Evolutionary conservation across 2,329 filamentous ascomycete species (phyloP), one percentile per base, ranked within the genome.

Genomic region (Allantophomopsis lycopodina): DNA sequence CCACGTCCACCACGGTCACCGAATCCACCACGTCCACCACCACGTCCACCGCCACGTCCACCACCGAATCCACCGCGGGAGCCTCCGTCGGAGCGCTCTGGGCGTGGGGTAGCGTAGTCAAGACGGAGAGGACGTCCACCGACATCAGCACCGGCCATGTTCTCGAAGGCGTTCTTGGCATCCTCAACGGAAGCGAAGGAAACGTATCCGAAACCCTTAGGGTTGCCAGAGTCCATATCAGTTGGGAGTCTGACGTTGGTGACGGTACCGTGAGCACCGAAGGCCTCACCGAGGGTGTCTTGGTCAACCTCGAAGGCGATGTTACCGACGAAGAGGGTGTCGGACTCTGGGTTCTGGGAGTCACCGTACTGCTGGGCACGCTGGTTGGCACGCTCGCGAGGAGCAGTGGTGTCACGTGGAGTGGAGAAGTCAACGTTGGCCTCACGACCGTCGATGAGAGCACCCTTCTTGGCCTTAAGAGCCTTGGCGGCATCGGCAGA

Each of bases 191-290:
- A 73, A 38, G 62, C 61, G 62, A 79, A 83, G 59, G 78, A 76
- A 44, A 84, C 72, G 60, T 85, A 85, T 42, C 78, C 80, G 60
- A 82, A 84, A 40, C 79, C 79, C 69, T 84, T 84, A 53, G 72
- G 73, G 44, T 69, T 67, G 44, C 78, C 79, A 42, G 69, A 72
- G 42, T 83, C 79, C 54, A 60, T 68, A 56, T 84, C 77, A 47
- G 79, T 84, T 40, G 79, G 79, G 17, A 85, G 71, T 56, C 78
- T 76, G 53, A 84, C 71, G 48, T 74, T 73, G 44, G 72, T 65
- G 55, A 83, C 70, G 52, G 59, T 68, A 46, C 78, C 79, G 55
- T 75, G 68, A 49, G 70, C 65, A 45, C 66, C 65, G 62, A 84
- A 84, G 45, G 69, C 64, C 56, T 81, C 73, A 48, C 67, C 66